Conservation (phyloP, 2,329 filamentous ascomycete genomes). For the Scortechinia acanthostroma region DNA sequence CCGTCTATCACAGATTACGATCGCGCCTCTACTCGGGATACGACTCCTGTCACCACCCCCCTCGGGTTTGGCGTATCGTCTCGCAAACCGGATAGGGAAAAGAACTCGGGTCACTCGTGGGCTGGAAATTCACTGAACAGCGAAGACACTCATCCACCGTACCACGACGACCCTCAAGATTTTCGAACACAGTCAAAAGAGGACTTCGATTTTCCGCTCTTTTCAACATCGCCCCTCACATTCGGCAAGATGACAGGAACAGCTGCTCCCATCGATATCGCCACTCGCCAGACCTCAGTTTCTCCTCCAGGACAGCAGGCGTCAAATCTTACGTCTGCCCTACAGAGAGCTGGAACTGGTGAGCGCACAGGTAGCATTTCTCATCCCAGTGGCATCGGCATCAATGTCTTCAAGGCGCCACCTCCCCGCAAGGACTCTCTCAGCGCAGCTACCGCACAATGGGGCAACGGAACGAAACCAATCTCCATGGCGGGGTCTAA, state of each 20-base stretch:
- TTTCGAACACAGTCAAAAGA: neutral
- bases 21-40: neutral
- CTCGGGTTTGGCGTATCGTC: neutral
- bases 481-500: constrained; percentile 62
- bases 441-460: constrained; percentile 25
- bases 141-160: neutral
- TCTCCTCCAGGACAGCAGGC: constrained; percentile 1
- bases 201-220: neutral
- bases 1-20: neutral
- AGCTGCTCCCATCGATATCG: neutral
- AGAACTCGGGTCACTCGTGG: neutral
- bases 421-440: constrained; percentile 52
- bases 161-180: neutral
- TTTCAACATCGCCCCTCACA: neutral
- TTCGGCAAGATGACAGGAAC: neutral
- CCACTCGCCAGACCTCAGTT: constrained; percentile 1
- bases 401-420: constrained; percentile 1
- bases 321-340: neutral
- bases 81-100: neutral
- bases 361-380: constrained; percentile 1
- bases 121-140: neutral
- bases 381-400: neutral
- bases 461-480: constrained; percentile 35
- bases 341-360: neutral
- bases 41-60: neutral